A percentile compares a stretch with the other conserved stretches of the same genome.
phyloP scores from a whole-genome alignment of 78 protist genomes.

The Chrysochromulina tobinii region DNA sequence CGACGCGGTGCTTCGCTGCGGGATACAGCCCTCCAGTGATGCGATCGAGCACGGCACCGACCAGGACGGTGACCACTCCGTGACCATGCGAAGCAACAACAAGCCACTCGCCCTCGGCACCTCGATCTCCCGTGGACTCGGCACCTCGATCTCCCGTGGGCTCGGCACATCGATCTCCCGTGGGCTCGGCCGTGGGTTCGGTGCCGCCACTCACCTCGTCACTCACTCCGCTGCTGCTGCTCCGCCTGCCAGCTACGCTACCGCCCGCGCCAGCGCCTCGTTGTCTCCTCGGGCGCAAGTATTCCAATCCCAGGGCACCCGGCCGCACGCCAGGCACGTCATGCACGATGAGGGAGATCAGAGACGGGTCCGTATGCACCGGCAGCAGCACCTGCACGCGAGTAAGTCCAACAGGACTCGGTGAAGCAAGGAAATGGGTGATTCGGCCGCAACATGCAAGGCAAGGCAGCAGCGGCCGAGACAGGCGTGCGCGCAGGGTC shows the following conservation, averaged over 20 bases:
- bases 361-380: constrained; percentile 3
- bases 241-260: no score
- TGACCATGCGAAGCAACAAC: background rate
- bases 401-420: background rate
- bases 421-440: background rate
- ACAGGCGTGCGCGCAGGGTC: no score
- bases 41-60: background rate
- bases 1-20: background rate
- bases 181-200: no score
- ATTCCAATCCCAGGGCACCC: background rate
- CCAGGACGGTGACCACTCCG: background rate
- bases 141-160: no score
- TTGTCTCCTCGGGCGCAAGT: background rate
- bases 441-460: no score
- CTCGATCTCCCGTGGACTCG: background rate
- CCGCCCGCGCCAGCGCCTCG: no score
- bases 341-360: background rate
- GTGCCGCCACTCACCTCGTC: no score
- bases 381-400: background rate
- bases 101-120: background rate
- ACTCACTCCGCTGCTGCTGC: no score
- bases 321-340: background rate
- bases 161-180: no score
- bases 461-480: no score
- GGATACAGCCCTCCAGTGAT: background rate